Evolutionary conservation across 1,284 basidiomycete species (phyloP).

Genomic region (Fomitopsis palustris): DNA sequence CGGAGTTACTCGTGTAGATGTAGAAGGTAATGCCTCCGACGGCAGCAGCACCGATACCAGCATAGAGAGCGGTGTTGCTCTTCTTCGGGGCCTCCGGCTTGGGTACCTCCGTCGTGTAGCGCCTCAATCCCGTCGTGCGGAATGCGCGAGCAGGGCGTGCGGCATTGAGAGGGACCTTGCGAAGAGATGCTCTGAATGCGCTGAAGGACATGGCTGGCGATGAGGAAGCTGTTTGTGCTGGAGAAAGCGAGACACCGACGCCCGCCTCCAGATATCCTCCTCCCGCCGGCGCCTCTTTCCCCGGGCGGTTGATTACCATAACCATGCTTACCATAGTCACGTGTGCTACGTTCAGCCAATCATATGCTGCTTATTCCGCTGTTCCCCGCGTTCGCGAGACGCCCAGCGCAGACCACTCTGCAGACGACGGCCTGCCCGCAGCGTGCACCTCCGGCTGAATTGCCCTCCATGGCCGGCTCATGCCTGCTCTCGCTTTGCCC

Average conservation of each 20-base stretch:
- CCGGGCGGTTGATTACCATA: background rate
- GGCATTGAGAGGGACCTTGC: constrained; percentile 37
- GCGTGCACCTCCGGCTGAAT: too few relatives aligned
- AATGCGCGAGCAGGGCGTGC: constrained; percentile 29
- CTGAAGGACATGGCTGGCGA: constrained; percentile 43
- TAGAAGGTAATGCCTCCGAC: constrained; percentile 54
- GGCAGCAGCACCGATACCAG: constrained; percentile 49
- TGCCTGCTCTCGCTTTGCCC: background rate
- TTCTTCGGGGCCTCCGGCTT: constrained; percentile 27
- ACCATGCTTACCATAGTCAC: background rate
- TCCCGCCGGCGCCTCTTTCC: background rate
- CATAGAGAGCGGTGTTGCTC: constrained; percentile 51
- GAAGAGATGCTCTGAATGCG: constrained; percentile 43
- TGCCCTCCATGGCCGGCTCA: too few relatives aligned
- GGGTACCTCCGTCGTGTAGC: constrained; percentile 52
- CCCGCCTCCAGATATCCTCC: background rate
- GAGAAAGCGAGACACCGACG: background rate
- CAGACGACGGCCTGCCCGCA: too few relatives aligned
- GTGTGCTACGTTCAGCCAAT: background rate
- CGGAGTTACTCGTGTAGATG: constrained; percentile 39
- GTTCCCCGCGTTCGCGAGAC: background rate
- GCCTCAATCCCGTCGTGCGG: constrained; percentile 40
- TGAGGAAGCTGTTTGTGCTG: background rate
- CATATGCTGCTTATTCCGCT: background rate
- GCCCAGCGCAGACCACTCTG: background rate